Evolutionary conservation across 768 basidiomycete species (phyloP).

Genomic region (Suillus subalutaceus): DNA sequence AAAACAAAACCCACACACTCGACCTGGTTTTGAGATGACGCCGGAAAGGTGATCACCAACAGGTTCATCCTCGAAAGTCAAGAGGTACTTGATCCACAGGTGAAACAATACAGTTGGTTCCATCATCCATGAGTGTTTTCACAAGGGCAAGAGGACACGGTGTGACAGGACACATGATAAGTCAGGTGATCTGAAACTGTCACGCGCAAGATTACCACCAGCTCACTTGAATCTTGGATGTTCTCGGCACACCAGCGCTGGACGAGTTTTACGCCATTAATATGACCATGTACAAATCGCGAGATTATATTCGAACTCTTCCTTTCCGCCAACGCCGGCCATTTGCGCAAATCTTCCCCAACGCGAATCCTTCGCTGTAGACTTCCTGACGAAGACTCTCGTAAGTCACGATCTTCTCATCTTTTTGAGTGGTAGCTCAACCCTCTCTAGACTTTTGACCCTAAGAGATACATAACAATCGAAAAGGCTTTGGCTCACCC

Average conservation of each 20-base stretch:
- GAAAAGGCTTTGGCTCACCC: constrained; percentile 95
- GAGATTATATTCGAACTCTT: constrained; percentile 93
- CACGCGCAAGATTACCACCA: constrained; percentile 78
- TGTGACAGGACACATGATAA: no score
- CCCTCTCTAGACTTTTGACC: constrained; percentile 82
- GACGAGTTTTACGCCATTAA: constrained; percentile 99
- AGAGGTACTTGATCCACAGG: no score
- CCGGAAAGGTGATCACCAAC: no score
- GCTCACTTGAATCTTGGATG: constrained; percentile 91
- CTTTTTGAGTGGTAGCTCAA: background rate
- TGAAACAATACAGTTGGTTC: no score
- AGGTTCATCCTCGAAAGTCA: no score
- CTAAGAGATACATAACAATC: constrained; percentile 94
- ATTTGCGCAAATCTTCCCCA: constrained; percentile 87
- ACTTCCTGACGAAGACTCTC: constrained; percentile 83
- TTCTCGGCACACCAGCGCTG: constrained; percentile 93
- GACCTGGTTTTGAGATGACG: no score
- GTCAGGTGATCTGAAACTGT: no score
- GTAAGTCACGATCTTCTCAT: constrained; percentile 38
- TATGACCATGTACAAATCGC: constrained; percentile 86
- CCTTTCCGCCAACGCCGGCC: constrained; percentile 90
- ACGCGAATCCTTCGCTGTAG: constrained; percentile 81
- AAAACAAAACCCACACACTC: no score
- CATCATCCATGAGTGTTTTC: no score
- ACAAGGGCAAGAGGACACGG: no score